These are phyloP conservation scores for Oenanthe sinensis DNA, from an alignment of 129 eudicot genomes.

Conservation along the genomic window DNA sequence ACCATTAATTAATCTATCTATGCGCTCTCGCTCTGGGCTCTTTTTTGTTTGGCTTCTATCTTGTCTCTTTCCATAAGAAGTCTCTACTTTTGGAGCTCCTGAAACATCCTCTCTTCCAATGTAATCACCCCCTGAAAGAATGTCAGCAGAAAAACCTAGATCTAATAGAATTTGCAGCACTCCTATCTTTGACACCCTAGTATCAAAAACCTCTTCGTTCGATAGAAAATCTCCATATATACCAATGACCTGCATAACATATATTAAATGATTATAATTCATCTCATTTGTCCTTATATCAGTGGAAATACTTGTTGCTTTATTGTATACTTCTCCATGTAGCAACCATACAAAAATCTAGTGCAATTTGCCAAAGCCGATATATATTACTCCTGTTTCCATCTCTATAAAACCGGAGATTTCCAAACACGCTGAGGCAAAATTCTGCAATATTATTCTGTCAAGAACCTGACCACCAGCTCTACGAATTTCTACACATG, in stretches of 20 bases:
- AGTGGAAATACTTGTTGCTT: too few relatives aligned
- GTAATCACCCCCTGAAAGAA: conserved; percentile 67
- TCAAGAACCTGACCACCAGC: conserved; percentile 94
- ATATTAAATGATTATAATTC: neutral
- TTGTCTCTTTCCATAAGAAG: too few relatives aligned
- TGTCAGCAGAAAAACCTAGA: conserved; percentile 72
- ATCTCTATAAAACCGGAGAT: conserved; percentile 4
- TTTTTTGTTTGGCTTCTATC: conserved; percentile 34
- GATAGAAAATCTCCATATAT: conserved; percentile 52
- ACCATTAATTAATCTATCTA: conserved; percentile 43
- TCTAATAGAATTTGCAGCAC: conserved; percentile 72
- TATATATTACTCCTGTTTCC: neutral
- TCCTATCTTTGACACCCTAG: conserved; percentile 73
- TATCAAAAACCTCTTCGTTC: conserved; percentile 30
- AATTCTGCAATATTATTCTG: conserved; percentile 60
- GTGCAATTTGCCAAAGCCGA: neutral
- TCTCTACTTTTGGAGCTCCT: too few relatives aligned
- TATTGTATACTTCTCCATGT: too few relatives aligned
- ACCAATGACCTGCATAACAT: conserved; percentile 55
- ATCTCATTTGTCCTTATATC: neutral
- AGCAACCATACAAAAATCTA: neutral
- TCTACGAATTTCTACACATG: conserved; percentile 86
- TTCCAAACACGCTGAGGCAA: conserved; percentile 61
- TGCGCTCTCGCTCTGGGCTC: conserved; percentile 29
- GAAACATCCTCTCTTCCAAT: conserved; percentile 34